Evolutionary conservation across 2,329 filamentous ascomycete species (phyloP).

Genomic region (Penicillium capsulatum): DNA sequence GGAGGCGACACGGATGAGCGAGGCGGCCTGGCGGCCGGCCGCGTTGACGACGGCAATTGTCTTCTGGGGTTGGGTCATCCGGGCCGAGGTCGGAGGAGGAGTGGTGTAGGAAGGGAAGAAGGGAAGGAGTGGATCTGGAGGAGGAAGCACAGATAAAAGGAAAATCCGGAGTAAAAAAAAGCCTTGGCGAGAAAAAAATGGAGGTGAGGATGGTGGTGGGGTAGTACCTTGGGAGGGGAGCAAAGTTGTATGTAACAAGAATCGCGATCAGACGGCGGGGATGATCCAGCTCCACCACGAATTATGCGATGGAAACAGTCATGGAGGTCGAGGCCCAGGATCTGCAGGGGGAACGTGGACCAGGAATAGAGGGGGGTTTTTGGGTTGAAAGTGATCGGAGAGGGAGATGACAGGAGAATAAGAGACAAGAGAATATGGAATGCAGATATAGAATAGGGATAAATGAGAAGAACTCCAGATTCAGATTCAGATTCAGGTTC

Average conservation of each 20-base stretch:
- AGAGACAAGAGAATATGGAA: too few relatives aligned
- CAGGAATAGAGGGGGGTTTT: not conserved
- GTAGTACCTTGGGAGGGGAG: slow-evolving; percentile 19
- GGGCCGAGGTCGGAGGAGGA: slow-evolving; percentile 13
- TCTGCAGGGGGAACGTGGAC: not conserved
- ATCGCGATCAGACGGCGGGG: slow-evolving; percentile 19
- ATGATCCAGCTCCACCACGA: slow-evolving; percentile 12
- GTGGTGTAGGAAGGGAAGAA: slow-evolving; percentile 6
- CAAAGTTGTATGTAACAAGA: slow-evolving; percentile 26
- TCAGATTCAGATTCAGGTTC: too few relatives aligned
- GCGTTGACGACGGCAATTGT: slow-evolving; percentile 94
- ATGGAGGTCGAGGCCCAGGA: slow-evolving; percentile 1
- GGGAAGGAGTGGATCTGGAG: slow-evolving; percentile 13
- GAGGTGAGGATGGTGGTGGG: slow-evolving; percentile 24
- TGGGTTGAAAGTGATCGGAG: not conserved
- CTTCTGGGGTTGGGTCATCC: slow-evolving; percentile 55
- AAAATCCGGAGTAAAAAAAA: slow-evolving; percentile 24
- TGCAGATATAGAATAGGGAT: too few relatives aligned
- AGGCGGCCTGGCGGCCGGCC: slow-evolving; percentile 91
- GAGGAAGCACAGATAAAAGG: slow-evolving; percentile 17
- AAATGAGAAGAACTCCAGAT: too few relatives aligned
- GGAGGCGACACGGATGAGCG: slow-evolving; percentile 86
- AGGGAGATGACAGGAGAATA: not conserved
- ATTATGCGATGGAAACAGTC: slow-evolving; percentile 25
- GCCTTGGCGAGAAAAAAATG: slow-evolving; percentile 23